Conservation (phyloP, 2,329 filamentous ascomycete genomes). For the Fonsecaea erecta region DNA sequence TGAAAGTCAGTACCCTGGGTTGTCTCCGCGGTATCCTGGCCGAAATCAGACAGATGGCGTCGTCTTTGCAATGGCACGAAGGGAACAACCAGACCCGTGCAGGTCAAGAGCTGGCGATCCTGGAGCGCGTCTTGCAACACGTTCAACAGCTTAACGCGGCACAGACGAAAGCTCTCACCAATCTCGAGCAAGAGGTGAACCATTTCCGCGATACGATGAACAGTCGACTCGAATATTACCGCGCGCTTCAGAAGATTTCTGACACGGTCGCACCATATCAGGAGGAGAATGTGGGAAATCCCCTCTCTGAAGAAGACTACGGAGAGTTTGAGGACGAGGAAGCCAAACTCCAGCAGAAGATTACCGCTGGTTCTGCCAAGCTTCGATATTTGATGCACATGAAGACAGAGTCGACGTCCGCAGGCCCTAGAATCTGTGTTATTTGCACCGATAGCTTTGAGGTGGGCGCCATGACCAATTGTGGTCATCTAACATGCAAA, state of each 20-base stretch:
- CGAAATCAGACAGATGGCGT: slow-evolving; percentile 68
- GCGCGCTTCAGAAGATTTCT: slow-evolving; percentile 86
- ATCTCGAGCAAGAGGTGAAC: slow-evolving; percentile 69
- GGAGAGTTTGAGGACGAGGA: slow-evolving; percentile 53
- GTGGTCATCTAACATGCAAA: slow-evolving; percentile 14
- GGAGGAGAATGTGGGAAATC: slow-evolving; percentile 66
- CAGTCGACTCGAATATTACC: slow-evolving; percentile 83
- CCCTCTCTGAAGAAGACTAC: slow-evolving; percentile 58
- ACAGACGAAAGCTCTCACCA: slow-evolving; percentile 57
- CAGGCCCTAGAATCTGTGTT: slow-evolving; percentile 73
- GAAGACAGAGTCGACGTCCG: slow-evolving; percentile 64
- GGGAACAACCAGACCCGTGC: slow-evolving; percentile 60
- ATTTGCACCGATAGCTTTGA: slow-evolving; percentile 82
- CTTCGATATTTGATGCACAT: slow-evolving; percentile 73
- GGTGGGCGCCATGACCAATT: slow-evolving; percentile 57
- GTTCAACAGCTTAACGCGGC: slow-evolving; percentile 59
- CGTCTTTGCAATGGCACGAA: slow-evolving; percentile 63
- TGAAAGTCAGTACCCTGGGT: slow-evolving; percentile 53
- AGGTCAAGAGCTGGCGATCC: slow-evolving; percentile 66
- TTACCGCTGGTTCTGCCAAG: slow-evolving; percentile 71
- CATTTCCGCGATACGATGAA: slow-evolving; percentile 81
- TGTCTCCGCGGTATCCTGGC: slow-evolving; percentile 74
- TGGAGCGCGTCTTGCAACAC: slow-evolving; percentile 65
- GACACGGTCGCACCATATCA: slow-evolving; percentile 76
- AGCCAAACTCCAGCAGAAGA: slow-evolving; percentile 58